A percentile compares a stretch with the other conserved stretches of the same genome.
phyloP scores from a whole-genome alignment of 2,329 filamentous ascomycete genomes.

The Aspergillus niger region DNA sequence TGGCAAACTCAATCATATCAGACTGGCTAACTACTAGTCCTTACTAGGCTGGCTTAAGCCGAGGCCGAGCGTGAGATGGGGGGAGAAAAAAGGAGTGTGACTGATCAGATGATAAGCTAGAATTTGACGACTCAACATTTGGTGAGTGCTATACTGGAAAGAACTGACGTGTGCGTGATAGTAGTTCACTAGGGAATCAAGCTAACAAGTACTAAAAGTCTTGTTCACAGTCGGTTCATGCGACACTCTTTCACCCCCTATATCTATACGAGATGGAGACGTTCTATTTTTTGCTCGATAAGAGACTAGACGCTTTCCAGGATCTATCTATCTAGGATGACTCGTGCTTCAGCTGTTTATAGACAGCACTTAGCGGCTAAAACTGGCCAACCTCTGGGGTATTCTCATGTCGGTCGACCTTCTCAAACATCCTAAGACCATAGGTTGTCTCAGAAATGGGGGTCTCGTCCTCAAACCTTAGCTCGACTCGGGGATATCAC shows the following conservation, averaged over 20 bases:
- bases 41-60: background rate
- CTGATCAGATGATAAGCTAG: background rate
- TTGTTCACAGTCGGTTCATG: background rate
- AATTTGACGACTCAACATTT: background rate
- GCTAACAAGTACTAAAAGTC: background rate
- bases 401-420: background rate
- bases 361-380: background rate
- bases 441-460: constrained; percentile 15
- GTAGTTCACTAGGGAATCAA: background rate
- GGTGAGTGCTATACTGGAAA: background rate
- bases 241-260: background rate
- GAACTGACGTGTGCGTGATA: background rate
- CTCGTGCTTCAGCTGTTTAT: constrained; percentile 8
- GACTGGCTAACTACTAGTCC: background rate
- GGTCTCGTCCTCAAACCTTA: constrained; percentile 21
- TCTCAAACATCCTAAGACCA: constrained; percentile 10
- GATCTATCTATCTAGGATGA: background rate
- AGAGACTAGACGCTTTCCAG: background rate
- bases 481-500: constrained; percentile 25
- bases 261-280: background rate
- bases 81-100: background rate
- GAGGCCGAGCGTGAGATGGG: background rate
- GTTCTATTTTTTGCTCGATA: constrained; percentile 4
- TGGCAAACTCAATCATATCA: constrained; percentile 10
- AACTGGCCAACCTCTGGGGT: constrained; percentile 5